Conservation (phyloP, 2,329 filamentous ascomycete species). For the Seiridium unicorne region DNA sequence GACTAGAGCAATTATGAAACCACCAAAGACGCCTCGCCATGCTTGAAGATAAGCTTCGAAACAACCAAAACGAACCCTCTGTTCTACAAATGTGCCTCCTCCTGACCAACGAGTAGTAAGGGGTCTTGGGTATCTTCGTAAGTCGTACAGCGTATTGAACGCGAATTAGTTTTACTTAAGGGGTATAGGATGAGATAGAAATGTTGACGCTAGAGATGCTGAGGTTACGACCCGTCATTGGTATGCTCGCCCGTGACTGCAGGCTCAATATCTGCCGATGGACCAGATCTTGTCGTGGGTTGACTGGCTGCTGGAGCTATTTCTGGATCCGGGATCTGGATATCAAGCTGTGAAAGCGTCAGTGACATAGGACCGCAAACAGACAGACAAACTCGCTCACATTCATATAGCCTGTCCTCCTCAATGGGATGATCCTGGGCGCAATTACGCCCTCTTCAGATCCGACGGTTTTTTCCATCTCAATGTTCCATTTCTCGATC, state of each 20-base stretch:
- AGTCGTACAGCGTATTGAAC: slow-evolving; percentile 20
- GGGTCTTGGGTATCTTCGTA: slow-evolving; percentile 24
- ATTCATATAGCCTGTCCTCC: slow-evolving; percentile 85
- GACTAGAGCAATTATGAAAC: not conserved
- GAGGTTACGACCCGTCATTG: not conserved
- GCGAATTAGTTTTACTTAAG: slow-evolving; percentile 16
- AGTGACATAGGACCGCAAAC: slow-evolving; percentile 12
- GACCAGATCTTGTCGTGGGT: slow-evolving; percentile 33
- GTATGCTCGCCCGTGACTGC: slow-evolving; percentile 3
- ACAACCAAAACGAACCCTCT: not conserved
- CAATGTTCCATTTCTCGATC: slow-evolving; percentile 83
- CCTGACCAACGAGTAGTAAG: not conserved
- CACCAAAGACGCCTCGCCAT: slow-evolving; percentile 1
- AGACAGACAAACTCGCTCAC: slow-evolving; percentile 41
- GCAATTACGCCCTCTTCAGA: slow-evolving; percentile 49
- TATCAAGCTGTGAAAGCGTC: slow-evolving; percentile 62
- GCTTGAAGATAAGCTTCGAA: not conserved
- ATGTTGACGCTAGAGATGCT: slow-evolving; percentile 8
- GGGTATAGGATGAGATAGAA: slow-evolving; percentile 10
- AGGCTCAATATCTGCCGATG: slow-evolving; percentile 9
- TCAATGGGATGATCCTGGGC: slow-evolving; percentile 74
- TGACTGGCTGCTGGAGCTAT: slow-evolving; percentile 55
- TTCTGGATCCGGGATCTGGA: slow-evolving; percentile 78
- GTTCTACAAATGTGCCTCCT: not conserved
- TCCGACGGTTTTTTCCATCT: slow-evolving; percentile 58